A percentile compares a stretch with the other conserved stretches of the same genome.
phyloP scores from a whole-genome alignment of 164 flowering plant genomes.

The Vitis cinerea region DNA sequence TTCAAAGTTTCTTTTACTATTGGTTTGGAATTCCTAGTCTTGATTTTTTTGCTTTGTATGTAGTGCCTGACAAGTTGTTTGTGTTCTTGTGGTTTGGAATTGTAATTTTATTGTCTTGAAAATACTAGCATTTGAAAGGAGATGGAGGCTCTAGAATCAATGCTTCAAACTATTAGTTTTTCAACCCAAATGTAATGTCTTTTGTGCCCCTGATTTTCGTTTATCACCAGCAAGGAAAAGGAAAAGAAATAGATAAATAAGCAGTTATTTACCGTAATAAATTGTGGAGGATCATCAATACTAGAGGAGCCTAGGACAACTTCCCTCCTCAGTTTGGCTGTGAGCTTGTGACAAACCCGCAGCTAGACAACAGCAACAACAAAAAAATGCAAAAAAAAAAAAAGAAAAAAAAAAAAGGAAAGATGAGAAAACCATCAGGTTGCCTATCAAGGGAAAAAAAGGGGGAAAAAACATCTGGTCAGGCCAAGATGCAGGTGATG shows the following conservation, averaged over 20 bases:
- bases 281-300: constrained; percentile 86
- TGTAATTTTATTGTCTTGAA: too few species aligned
- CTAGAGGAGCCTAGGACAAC: constrained; percentile 82
- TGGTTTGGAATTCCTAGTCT: too few species aligned
- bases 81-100: too few species aligned
- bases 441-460: neutral
- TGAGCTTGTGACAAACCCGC: constrained; percentile 83
- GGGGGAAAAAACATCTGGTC: neutral
- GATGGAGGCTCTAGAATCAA: too few species aligned
- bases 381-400: neutral
- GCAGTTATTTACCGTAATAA: constrained; percentile 58
- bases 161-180: too few species aligned
- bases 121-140: too few species aligned
- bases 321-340: constrained; percentile 82
- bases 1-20: too few species aligned
- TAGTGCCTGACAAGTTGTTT: too few species aligned
- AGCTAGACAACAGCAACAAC: constrained; percentile 42
- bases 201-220: neutral
- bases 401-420: neutral
- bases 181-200: neutral
- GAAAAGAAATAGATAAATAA: neutral
- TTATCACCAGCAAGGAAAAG: neutral
- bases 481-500: neutral
- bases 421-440: neutral
- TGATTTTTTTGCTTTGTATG: too few species aligned